Base-by-base conservation (phyloP, 805 yeast species). In the Wickerhamiella slavikovae region DNA sequence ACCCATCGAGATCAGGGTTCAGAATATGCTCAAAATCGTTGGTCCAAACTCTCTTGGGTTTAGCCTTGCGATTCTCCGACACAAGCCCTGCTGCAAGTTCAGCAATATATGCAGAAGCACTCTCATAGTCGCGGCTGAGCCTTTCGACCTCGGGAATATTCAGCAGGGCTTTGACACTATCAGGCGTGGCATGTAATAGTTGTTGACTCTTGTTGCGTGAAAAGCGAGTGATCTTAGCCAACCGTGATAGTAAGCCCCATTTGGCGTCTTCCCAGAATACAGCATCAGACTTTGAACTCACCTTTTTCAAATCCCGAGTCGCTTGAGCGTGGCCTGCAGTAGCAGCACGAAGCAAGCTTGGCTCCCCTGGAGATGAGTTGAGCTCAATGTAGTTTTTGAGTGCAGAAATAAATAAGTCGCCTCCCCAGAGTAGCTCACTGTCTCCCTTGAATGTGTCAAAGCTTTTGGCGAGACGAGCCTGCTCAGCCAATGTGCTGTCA, bases 21-120 rank as follows among this genome's bases (percentile, higher is more conserved):
- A 44, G 29, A 7, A 40, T 32, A 19, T 47, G 51, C 10, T 48
- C 43, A 17, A 35, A 41, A 10, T 47, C 44, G 22, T 48, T 53
- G 16, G 48, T 45, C 57, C 57, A 54, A 12, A 52, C 50, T 17
- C 57, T 45, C 24, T 44, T 41, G 18, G 46, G 48, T 35, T 49
- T 54, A 42, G 59, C 50, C 32, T 67, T 64, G 39, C 70, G 82
- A 2, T 93, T 89, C 48, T 85, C 92, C 42, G 82, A 83, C 41
- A 85, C 89, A 7, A 89, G 89, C 17, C 79, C 79, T 41, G 79
- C 64, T 0, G 96, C 95, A 96, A 96, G 89, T 54, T 82, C 83
- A 4, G 96, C 96, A 35, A 85, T 58, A 48, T 80, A 85, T 3
- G 82, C 75, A 31, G 83, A 65, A 0, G 96, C 96, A 29, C 85